phyloP scores from a whole-genome alignment of 768 basidiomycete genomes.

The Tricholoma sp. region DNA sequence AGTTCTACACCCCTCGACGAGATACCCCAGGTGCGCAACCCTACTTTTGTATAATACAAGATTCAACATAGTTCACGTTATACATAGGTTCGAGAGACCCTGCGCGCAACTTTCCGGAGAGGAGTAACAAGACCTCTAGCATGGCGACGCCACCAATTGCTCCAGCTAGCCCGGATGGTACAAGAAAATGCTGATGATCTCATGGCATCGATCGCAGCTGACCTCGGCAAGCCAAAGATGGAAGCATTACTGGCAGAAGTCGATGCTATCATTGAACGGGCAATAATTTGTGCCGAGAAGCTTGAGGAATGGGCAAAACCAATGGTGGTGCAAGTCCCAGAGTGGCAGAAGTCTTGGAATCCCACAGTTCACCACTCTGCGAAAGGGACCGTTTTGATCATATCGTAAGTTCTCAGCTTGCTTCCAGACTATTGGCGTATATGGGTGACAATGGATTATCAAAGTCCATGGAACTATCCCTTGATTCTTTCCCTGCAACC shows the following conservation, averaged over 20 bases:
- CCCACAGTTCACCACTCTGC: slow-evolving; percentile 50
- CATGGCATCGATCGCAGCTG: slow-evolving; percentile 39
- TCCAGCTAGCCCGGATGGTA: slow-evolving; percentile 53
- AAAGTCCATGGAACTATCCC: slow-evolving; percentile 70
- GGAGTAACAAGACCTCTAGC: slow-evolving; percentile 46
- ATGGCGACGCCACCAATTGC: slow-evolving; percentile 63
- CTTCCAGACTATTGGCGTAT: neutral
- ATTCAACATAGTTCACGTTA: neutral
- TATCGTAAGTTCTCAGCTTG: slow-evolving; percentile 40
- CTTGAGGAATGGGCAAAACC: slow-evolving; percentile 57
- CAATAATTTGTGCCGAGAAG: slow-evolving; percentile 38
- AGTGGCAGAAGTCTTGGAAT: slow-evolving; percentile 46
- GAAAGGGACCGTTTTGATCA: slow-evolving; percentile 58
- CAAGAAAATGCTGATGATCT: slow-evolving; percentile 59
- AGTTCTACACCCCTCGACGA: slow-evolving; percentile 15
- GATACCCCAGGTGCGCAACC: slow-evolving; percentile 12
- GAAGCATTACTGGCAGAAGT: slow-evolving; percentile 43
- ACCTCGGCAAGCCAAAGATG: slow-evolving; percentile 45
- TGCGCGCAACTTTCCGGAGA: slow-evolving; percentile 45
- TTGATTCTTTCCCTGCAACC: slow-evolving; percentile 52
- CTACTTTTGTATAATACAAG: neutral
- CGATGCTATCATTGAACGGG: slow-evolving; percentile 33
- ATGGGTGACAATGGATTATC: neutral
- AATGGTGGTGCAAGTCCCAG: slow-evolving; percentile 31
- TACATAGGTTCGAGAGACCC: slow-evolving; percentile 25